A percentile compares a stretch with the other conserved stretches of the same genome.
Conservation (phyloP, 2,329 filamentous ascomycete genomes). For the Aureobasidium sp. region DNA sequence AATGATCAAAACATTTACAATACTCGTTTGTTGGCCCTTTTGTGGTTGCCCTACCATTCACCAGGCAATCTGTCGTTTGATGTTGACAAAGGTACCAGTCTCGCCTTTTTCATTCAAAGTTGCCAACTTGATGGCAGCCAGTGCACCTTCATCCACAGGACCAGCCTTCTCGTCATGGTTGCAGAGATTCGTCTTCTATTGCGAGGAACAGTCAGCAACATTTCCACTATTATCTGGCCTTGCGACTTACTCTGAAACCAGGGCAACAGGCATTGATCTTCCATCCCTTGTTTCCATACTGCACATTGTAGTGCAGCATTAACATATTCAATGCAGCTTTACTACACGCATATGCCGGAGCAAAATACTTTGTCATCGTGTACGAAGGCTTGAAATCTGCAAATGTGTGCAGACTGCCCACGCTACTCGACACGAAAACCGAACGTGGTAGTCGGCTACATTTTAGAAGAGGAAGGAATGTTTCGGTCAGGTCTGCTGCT, state of each 20-base stretch:
- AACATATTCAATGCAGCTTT: slow-evolving; percentile 38
- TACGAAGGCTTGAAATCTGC: slow-evolving; percentile 36
- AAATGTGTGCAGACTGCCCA: slow-evolving; percentile 22
- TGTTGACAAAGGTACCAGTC: not conserved
- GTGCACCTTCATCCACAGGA: not conserved
- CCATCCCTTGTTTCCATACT: slow-evolving; percentile 26
- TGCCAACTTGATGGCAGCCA: not conserved
- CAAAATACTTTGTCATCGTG: not conserved
- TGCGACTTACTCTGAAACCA: slow-evolving; percentile 24
- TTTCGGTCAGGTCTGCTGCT: slow-evolving; percentile 33
- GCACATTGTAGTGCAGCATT: slow-evolving; percentile 36
- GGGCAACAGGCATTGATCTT: slow-evolving; percentile 38
- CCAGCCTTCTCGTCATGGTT: not conserved
- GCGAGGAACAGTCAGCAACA: not conserved
- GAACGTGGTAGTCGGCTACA: slow-evolving; percentile 38
- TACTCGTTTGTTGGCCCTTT: not conserved
- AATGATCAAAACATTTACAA: not conserved
- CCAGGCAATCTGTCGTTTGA: not conserved
- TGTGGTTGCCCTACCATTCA: not conserved
- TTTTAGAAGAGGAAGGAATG: slow-evolving; percentile 39
- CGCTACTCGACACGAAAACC: slow-evolving; percentile 42
- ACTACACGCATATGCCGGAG: slow-evolving; percentile 26
- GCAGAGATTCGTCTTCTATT: not conserved
- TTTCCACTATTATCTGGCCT: no score
- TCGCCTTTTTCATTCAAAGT: not conserved